Evolutionary conservation across 352 stramenopile genomes (phyloP).

Genomic region (Phytopythium ostracodes): DNA sequence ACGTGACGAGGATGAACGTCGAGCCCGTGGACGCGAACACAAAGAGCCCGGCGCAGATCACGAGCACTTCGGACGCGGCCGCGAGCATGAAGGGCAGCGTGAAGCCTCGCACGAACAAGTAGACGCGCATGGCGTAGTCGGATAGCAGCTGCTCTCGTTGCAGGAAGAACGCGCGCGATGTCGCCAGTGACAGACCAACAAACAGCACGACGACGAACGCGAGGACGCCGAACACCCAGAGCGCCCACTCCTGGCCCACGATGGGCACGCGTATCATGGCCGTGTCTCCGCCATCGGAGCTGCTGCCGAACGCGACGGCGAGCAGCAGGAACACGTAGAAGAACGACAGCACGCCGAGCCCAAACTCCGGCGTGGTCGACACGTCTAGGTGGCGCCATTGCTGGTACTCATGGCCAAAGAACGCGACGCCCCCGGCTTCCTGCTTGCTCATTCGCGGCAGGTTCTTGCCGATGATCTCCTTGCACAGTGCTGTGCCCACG

Average conservation of each 20-base stretch:
- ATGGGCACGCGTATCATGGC: slow-evolving; percentile 42
- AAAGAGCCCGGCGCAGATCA: slow-evolving; percentile 80
- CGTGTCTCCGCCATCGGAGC: slow-evolving; percentile 24
- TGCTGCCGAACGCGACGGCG: slow-evolving; percentile 62
- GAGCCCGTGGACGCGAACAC: slow-evolving; percentile 74
- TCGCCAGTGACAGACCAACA: slow-evolving; percentile 62
- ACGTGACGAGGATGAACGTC: slow-evolving; percentile 75
- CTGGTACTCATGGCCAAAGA: slow-evolving; percentile 76
- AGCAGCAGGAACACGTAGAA: slow-evolving; percentile 85
- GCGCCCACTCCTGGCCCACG: slow-evolving; percentile 60
- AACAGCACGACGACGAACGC: slow-evolving; percentile 83
- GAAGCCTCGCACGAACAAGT: slow-evolving; percentile 57
- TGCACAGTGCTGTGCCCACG: slow-evolving; percentile 69
- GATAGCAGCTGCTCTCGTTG: slow-evolving; percentile 73
- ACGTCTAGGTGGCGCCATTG: slow-evolving; percentile 65
- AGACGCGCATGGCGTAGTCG: slow-evolving; percentile 72
- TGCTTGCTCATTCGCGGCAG: slow-evolving; percentile 79
- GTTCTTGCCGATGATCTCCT: slow-evolving; percentile 80
- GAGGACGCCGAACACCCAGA: slow-evolving; percentile 86
- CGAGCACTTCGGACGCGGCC: slow-evolving; percentile 67
- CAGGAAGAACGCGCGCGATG: slow-evolving; percentile 77
- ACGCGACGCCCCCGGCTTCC: slow-evolving; percentile 76
- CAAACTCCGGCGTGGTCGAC: slow-evolving; percentile 79
- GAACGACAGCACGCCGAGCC: slow-evolving; percentile 78
- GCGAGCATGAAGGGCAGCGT: slow-evolving; percentile 79